phyloP scores from a whole-genome alignment of 73 alveolate species.

The Paramecium sonneborni region DNA sequence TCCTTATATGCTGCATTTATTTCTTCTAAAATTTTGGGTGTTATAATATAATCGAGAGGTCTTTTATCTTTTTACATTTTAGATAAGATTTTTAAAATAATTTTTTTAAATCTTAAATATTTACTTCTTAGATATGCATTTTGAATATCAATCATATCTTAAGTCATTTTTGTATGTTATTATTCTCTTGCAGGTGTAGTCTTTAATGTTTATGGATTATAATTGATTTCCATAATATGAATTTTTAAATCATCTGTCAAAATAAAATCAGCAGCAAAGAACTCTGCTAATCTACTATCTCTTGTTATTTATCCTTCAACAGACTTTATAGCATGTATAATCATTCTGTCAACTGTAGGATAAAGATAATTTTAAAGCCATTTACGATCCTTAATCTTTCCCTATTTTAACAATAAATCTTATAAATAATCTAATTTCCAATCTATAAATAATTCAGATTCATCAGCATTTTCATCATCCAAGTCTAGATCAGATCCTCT shows the following conservation, averaged over 20 bases:
- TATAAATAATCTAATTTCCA: constrained; percentile 40
- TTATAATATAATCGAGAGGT: not conserved
- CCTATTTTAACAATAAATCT: constrained; percentile 3
- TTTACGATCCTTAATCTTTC: not conserved
- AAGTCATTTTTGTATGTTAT: not conserved
- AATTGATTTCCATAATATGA: constrained; percentile 47
- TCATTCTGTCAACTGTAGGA: constrained; percentile 49
- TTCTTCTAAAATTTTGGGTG: not conserved
- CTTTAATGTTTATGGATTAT: constrained; percentile 59
- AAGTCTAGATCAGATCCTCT: not conserved
- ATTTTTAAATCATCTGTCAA: constrained; percentile 31
- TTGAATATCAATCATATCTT: constrained; percentile 50
- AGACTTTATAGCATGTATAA: constrained; percentile 12
- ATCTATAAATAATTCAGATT: constrained; percentile 1
- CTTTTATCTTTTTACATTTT: not conserved
- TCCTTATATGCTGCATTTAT: not conserved
- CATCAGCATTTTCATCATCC: constrained; percentile 50
- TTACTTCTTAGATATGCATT: constrained; percentile 54
- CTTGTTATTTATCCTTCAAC: not conserved
- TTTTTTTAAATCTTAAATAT: constrained; percentile 30
- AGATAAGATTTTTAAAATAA: not conserved
- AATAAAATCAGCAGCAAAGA: constrained; percentile 61
- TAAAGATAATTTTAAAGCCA: constrained; percentile 46
- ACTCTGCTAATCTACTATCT: constrained; percentile 49
- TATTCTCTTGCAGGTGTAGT: constrained; percentile 16